These are phyloP conservation scores for Malassezia psittaci DNA, from an alignment of 1,284 basidiomycete species.

Conservation along the genomic window DNA sequence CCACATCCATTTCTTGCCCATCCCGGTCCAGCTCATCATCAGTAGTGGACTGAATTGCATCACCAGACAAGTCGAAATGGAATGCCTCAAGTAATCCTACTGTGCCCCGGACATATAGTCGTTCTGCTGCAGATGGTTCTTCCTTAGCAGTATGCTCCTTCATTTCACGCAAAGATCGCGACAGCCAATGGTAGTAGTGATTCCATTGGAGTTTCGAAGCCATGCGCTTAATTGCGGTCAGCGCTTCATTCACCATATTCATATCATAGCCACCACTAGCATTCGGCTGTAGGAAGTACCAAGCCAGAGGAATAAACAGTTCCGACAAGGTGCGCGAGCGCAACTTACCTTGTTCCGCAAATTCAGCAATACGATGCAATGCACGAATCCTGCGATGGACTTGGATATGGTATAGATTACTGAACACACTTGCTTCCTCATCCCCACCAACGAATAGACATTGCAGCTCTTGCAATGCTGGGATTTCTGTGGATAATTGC, in stretches of 20 bases:
- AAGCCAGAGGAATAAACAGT: slow-evolving; percentile 75
- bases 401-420: slow-evolving; percentile 90
- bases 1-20: slow-evolving; percentile 49
- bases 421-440: slow-evolving; percentile 92
- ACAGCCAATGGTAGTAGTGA: slow-evolving; percentile 69
- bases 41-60: background rate
- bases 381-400: slow-evolving; percentile 81
- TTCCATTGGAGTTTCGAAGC: slow-evolving; percentile 57
- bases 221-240: slow-evolving; percentile 53
- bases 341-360: slow-evolving; percentile 62
- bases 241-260: slow-evolving; percentile 81
- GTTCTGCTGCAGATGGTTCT: slow-evolving; percentile 9
- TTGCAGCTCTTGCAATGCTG: slow-evolving; percentile 64
- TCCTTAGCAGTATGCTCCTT: slow-evolving; percentile 12
- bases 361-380: slow-evolving; percentile 71
- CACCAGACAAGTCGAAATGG: slow-evolving; percentile 57
- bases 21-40: slow-evolving; percentile 53
- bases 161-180: slow-evolving; percentile 66
- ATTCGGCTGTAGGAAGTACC: slow-evolving; percentile 60
- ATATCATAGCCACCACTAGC: slow-evolving; percentile 63
- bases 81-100: slow-evolving; percentile 82
- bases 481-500: slow-evolving; percentile 53
- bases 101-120: slow-evolving; percentile 64
- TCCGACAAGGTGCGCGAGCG: slow-evolving; percentile 67
- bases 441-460: slow-evolving; percentile 78